Percentiles rank a stretch among this genome's conserved stretches.
These are phyloP conservation scores for Dioszegia crocea DNA, from an alignment of 768 basidiomycete genomes.

Conservation along the genomic window DNA sequence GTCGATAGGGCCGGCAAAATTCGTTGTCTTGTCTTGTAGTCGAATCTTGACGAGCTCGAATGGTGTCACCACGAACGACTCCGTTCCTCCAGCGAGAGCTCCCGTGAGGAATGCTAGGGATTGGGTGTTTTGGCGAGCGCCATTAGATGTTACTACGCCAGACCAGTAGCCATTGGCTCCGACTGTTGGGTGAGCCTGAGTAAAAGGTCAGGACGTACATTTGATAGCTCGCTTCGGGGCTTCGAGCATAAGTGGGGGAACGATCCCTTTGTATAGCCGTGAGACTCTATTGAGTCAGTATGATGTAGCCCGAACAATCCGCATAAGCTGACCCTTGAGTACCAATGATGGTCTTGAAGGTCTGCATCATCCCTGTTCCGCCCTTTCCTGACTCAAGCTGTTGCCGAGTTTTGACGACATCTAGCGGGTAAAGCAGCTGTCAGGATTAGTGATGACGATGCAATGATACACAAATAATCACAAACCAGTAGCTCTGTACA, in stretches of 20 bases:
- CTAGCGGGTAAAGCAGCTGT: slow-evolving; percentile 53
- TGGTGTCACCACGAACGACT: slow-evolving; percentile 83
- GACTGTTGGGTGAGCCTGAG: slow-evolving; percentile 25
- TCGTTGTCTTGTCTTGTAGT: slow-evolving; percentile 87
- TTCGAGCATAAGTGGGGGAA: slow-evolving; percentile 91
- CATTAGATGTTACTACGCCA: slow-evolving; percentile 53
- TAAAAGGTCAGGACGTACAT: slow-evolving; percentile 46
- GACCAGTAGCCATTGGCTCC: slow-evolving; percentile 63
- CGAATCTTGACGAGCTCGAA: slow-evolving; percentile 70
- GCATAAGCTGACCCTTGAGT: slow-evolving; percentile 81
- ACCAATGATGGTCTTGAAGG: slow-evolving; percentile 73
- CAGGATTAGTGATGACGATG: not conserved
- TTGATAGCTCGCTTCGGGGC: slow-evolving; percentile 98
- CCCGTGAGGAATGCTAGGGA: slow-evolving; percentile 83
- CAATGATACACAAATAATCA: slow-evolving; percentile 51
- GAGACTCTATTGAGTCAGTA: slow-evolving; percentile 8
- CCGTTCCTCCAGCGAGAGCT: slow-evolving; percentile 90
- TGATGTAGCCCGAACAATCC: not conserved
- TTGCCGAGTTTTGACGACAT: slow-evolving; percentile 99
- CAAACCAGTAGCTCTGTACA: slow-evolving; percentile 55
- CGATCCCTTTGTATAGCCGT: slow-evolving; percentile 85
- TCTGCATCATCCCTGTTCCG: slow-evolving; percentile 71
- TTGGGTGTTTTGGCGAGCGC: slow-evolving; percentile 81
- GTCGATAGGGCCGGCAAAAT: slow-evolving; percentile 85
- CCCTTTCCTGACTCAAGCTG: slow-evolving; percentile 86